These are phyloP conservation scores for Lasiosphaeria ovina DNA, from an alignment of 495 filamentous ascomycete species.

Conservation along the genomic window DNA sequence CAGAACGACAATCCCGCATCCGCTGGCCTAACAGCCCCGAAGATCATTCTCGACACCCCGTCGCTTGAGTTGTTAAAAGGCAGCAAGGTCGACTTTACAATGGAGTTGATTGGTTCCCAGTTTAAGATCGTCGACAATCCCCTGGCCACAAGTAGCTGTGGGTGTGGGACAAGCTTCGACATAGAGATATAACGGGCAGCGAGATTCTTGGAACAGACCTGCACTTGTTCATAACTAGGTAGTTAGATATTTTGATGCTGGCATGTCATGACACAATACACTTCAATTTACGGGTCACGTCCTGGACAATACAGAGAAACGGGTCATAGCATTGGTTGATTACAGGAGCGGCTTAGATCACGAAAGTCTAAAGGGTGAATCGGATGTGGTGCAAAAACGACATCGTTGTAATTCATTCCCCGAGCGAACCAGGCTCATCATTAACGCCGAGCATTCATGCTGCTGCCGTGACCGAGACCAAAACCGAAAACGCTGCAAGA, in stretches of 20 bases:
- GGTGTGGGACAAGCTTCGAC: conserved; percentile 97
- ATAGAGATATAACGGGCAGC: conserved; percentile 56
- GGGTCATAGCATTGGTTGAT: conserved; percentile 25
- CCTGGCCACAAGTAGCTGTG: conserved; percentile 86
- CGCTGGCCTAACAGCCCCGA: conserved; percentile 49
- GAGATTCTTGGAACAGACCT: not conserved
- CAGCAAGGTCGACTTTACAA: conserved; percentile 92
- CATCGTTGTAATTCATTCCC: conserved; percentile 37
- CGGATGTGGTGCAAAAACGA: conserved; percentile 21
- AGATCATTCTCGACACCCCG: conserved; percentile 83
- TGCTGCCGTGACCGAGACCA: conserved; percentile 35
- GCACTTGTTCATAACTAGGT: no score
- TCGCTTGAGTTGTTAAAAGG: conserved; percentile 88
- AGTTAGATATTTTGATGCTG: no score
- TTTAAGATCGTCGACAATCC: conserved; percentile 97
- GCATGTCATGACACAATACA: not conserved
- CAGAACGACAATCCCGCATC: conserved; percentile 12
- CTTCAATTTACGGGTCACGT: not conserved
- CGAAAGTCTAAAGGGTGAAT: conserved; percentile 18
- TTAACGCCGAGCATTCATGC: conserved; percentile 39
- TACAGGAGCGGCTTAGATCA: conserved; percentile 24
- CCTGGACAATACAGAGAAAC: not conserved
- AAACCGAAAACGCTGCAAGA: conserved; percentile 29
- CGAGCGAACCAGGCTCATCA: conserved; percentile 21
- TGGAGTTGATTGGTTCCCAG: conserved; percentile 95